Evolutionary conservation across 306 rosid species (phyloP), one percentile per base, ranked within the genome.

Genomic region (Prunus mira): DNA sequence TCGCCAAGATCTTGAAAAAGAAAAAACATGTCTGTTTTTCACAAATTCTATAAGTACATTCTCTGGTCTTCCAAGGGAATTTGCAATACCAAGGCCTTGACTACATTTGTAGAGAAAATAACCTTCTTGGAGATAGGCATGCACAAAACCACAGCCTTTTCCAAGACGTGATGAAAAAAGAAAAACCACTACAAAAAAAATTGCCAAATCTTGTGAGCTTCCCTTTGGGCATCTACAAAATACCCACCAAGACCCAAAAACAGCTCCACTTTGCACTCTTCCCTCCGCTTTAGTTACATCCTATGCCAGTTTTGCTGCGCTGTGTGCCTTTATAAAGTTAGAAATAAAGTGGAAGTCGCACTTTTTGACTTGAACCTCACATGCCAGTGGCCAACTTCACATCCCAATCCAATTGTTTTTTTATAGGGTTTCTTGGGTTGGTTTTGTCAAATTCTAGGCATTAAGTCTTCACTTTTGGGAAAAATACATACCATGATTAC

Each of bases 311-410:
- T 47, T 47, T 38, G 43, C 43, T 38, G 43, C 9, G 52, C 52
- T 47, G 32, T 24, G 15, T 11, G 69, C 64, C 75, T 54, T n/a
- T 34, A 20, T 57, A 60, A 73, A 45, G 69, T 15, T 58, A 0
- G 18, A 24, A 43, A 19, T 20, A n/a, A 4, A 72, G 76, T 25
- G 58, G 58, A 12, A 43, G 77, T 73, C 58, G 69, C 69, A 43
- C 65, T 45, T 73, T 50, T 73, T 45, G 69, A 73, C 77, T 73
- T 46, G 15, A 60, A 14, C 25, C 56, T 27, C 77, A 45, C 58
- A 57, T 57, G 76, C 56, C 49, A 38, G 76, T 56, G 28, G 43
- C 57, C 67, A 14, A 65, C 24, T 34, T 66, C 69, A 52, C 17
- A 27, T 6, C 72, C 82, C 43, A 63, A 17, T 30, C 17, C 18